Conservation (phyloP, 2,329 filamentous ascomycete species). For the Ophiostoma sp. region DNA sequence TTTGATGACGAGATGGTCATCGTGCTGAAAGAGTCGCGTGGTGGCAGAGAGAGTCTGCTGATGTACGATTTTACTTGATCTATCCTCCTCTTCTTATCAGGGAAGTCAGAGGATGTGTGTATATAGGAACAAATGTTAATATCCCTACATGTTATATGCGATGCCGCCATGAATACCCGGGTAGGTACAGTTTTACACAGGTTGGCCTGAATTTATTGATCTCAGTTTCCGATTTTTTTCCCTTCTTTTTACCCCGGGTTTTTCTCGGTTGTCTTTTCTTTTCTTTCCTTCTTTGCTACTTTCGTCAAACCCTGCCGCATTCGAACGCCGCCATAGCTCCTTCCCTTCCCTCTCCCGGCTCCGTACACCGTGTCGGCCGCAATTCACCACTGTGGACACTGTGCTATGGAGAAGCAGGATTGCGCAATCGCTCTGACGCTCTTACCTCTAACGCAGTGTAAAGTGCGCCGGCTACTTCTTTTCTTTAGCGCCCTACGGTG, state of each 20-base stretch:
- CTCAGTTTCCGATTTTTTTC: no score
- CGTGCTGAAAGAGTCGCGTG: constrained; percentile 69
- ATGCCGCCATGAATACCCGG: no score
- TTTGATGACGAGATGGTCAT: constrained; percentile 95
- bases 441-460: neutral
- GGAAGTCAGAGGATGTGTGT: no score
- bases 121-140: neutral
- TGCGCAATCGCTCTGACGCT: constrained; percentile 1
- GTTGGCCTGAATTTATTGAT: no score
- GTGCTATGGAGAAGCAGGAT: neutral
- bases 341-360: neutral
- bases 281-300: neutral
- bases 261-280: no score
- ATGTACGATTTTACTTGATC: constrained; percentile 81
- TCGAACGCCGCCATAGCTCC: neutral
- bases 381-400: neutral
- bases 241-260: no score
- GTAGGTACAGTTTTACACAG: no score
- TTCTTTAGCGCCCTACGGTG: constrained; percentile 3
- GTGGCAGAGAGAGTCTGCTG: constrained; percentile 70
- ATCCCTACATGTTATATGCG: no score
- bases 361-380: neutral
- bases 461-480: neutral
- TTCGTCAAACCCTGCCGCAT: neutral
- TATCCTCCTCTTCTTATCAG: neutral